Base-by-base conservation (phyloP, 176 grass and related monocot species). In the Thalia dealbata region DNA sequence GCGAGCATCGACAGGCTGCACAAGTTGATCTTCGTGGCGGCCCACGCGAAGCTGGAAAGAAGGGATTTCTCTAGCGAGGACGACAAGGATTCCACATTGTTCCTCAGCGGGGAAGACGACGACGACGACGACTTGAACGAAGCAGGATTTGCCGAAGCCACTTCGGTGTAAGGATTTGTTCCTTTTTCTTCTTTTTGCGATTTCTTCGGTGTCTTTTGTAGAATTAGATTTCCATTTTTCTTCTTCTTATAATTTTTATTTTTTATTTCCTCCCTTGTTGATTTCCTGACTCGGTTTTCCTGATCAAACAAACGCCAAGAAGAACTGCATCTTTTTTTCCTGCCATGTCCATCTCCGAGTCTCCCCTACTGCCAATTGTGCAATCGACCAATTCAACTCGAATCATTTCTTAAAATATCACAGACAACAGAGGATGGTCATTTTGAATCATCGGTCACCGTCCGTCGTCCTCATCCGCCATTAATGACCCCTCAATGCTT, bases 21-120 rank as follows among this genome's bases (percentile, higher is more conserved):
- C 45, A 82, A 88, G 52, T 73, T 96, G 14, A 86, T 92, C 21
- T 96, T 90, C 38, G 77, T 96, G 0, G 84, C 81, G 0, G 89
- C 93, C 1, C 83, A 92, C 51, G 86, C 89, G 1, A 96, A 87
- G 74, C 84, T 91, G 27, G 89, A 92, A 70, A 84, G 87, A 78
- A 90, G 61, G 78, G 93, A 96, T n/a, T 78, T 86, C 61, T 88
- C 75, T 3, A 86, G 78, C 25, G 70, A 72, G 64, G 89, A 96
- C 68, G 89, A 92, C 71, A 88, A 74, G 77, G 93, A 96, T 73
- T 69, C 79, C 14, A 84, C 24, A 19, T 19, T 92, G 65, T 46
- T 92, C 76, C 84, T 92, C 26, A 63, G 74, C 3, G 85, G 83
- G 72, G 89, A 81, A 58, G 89, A 92, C 32, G 32, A 38, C 32